Conservation (phyloP, 129 eudicot genomes). For the Lonicera japonica region DNA sequence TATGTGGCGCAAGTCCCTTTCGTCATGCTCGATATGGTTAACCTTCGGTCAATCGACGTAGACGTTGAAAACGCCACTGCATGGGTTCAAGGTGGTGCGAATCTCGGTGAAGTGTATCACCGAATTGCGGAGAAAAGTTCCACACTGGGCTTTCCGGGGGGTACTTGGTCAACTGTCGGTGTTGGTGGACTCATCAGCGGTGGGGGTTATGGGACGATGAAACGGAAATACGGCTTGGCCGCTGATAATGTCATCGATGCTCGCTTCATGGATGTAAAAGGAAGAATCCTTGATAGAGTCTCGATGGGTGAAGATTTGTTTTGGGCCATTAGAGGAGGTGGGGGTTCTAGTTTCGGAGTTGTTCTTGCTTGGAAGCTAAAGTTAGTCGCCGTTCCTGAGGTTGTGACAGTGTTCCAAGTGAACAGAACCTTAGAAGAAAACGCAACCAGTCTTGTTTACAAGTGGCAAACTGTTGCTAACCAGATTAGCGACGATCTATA, state of each 20-base stretch:
- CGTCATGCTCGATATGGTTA: constrained; percentile 13
- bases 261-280: no score
- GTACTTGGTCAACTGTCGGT: background rate
- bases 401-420: constrained; percentile 1
- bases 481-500: constrained; percentile 1
- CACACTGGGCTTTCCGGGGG: background rate
- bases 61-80: constrained; percentile 3
- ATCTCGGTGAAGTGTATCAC: no score
- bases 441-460: background rate
- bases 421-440: constrained; percentile 1
- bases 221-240: no score
- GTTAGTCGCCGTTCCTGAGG: constrained; percentile 11
- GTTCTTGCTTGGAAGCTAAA: constrained; percentile 12
- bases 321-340: no score
- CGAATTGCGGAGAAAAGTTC: background rate
- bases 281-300: background rate
- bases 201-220: no score
- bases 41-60: constrained; percentile 3
- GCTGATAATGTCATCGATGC: no score
- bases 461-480: constrained; percentile 10
- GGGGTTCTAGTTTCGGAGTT: constrained; percentile 8
- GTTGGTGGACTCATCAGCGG: no score
- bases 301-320: constrained; percentile 4
- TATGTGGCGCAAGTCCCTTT: constrained; percentile 10
- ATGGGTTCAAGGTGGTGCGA: constrained; percentile 20